Conservation (phyloP, 2,329 filamentous ascomycete genomes). For the Phyllosticta capitalensis region DNA sequence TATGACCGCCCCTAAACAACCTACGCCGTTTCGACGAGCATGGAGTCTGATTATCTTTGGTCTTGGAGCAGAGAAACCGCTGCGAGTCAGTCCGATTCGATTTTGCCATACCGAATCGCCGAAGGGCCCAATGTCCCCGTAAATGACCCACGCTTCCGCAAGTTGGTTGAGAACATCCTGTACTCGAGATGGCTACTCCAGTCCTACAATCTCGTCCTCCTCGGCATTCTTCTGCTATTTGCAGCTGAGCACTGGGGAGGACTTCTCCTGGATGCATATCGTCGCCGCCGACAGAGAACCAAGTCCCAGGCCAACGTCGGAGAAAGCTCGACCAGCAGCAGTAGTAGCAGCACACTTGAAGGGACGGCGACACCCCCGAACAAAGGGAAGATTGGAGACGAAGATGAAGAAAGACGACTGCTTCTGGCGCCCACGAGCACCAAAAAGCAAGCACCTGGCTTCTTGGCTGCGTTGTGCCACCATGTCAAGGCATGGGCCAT, state of each 20-base stretch:
- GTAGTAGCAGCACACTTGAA: slow-evolving; percentile 30
- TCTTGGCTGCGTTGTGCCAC: slow-evolving; percentile 17
- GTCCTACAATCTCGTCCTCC: slow-evolving; percentile 32
- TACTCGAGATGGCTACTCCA: slow-evolving; percentile 29
- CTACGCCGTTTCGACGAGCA: neutral
- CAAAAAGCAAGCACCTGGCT: slow-evolving; percentile 5
- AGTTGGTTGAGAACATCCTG: slow-evolving; percentile 28
- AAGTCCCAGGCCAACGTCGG: neutral
- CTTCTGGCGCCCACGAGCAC: slow-evolving; percentile 5
- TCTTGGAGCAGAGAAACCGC: neutral
- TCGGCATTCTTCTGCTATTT: slow-evolving; percentile 28
- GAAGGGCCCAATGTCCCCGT: slow-evolving; percentile 15
- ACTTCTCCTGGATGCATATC: slow-evolving; percentile 12
- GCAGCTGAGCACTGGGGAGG: slow-evolving; percentile 28
- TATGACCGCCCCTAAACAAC: neutral
- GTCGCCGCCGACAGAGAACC: neutral
- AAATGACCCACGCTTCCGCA: slow-evolving; percentile 26
- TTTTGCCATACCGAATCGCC: neutral
- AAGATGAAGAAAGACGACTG: neutral
- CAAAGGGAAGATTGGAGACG: slow-evolving; percentile 6
- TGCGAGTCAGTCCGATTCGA: neutral
- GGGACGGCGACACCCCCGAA: slow-evolving; percentile 27
- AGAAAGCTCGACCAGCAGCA: slow-evolving; percentile 22
- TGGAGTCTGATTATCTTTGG: neutral
- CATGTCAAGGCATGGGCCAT: slow-evolving; percentile 31